Evolutionary conservation across 345 rosid species (phyloP).

Genomic region (Kernera saxatilis): DNA sequence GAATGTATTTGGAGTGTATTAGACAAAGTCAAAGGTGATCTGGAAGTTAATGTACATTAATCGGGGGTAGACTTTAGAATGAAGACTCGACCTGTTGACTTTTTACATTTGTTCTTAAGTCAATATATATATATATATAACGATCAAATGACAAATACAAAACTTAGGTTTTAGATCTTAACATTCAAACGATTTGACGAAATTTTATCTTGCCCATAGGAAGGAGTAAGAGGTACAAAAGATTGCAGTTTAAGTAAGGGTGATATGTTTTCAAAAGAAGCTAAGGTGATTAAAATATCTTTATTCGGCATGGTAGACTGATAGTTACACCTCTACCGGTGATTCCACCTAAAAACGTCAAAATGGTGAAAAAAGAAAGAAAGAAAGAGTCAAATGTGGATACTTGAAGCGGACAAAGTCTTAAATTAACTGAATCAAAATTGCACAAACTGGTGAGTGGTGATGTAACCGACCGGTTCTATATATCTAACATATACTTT

Average conservation of each 20-base stretch:
- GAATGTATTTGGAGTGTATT: not conserved
- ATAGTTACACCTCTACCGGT: too few relatives aligned
- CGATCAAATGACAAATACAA: not conserved
- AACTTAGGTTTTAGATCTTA: conserved; percentile 13
- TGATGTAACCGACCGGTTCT: too few relatives aligned
- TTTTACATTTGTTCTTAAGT: not conserved
- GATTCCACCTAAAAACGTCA: not conserved
- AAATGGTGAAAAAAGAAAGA: not conserved
- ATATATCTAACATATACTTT: too few relatives aligned
- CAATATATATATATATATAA: not conserved
- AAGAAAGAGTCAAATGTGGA: not conserved
- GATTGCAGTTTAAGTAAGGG: not conserved
- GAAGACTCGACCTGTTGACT: not conserved
- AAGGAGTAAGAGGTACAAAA: not conserved
- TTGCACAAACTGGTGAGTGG: not conserved
- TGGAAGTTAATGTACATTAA: not conserved
- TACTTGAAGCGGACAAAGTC: not conserved
- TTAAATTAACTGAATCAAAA: not conserved
- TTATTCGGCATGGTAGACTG: not conserved
- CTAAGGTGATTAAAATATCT: not conserved
- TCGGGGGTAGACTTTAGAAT: not conserved
- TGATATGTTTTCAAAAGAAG: not conserved
- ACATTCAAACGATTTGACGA: not conserved
- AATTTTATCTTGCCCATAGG: not conserved
- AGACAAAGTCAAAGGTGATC: conserved; percentile 11